Evolutionary conservation across 768 basidiomycete genomes (phyloP).

Genomic region (Lentinula guzmanii): DNA sequence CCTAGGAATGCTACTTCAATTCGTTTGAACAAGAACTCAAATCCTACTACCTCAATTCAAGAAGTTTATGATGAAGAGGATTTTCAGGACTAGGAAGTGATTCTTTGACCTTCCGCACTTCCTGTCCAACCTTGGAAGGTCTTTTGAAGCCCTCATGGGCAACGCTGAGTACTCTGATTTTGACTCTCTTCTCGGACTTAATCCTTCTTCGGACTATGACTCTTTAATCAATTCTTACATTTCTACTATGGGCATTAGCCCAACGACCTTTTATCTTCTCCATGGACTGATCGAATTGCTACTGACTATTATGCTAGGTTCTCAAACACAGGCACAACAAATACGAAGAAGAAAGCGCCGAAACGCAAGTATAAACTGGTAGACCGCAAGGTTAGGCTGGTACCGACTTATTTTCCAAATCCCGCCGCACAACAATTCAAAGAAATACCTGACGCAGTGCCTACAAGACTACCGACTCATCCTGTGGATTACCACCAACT

Average conservation of each 20-base stretch:
- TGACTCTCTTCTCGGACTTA: background rate
- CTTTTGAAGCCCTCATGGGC: conserved; percentile 9
- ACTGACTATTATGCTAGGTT: too few species aligned
- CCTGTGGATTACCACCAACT: background rate
- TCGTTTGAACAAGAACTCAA: background rate
- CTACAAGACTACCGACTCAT: background rate
- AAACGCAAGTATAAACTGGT: too few species aligned
- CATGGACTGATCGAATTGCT: background rate
- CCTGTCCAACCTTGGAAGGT: conserved; percentile 7
- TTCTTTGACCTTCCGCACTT: background rate
- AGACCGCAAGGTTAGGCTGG: background rate
- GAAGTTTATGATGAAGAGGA: background rate
- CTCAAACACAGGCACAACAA: too few species aligned
- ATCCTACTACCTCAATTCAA: background rate
- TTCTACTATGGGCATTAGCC: background rate
- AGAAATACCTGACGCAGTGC: background rate
- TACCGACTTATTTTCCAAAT: background rate
- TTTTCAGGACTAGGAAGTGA: background rate
- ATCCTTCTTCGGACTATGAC: background rate
- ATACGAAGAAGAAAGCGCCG: too few species aligned
- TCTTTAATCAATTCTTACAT: background rate
- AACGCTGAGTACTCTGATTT: background rate
- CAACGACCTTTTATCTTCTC: background rate
- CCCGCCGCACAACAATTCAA: background rate
- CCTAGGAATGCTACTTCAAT: background rate